A percentile compares a stretch with the other conserved stretches of the same genome.
phyloP scores from a whole-genome alignment of 2,329 filamentous ascomycete genomes.

The Cytospora leucostoma region DNA sequence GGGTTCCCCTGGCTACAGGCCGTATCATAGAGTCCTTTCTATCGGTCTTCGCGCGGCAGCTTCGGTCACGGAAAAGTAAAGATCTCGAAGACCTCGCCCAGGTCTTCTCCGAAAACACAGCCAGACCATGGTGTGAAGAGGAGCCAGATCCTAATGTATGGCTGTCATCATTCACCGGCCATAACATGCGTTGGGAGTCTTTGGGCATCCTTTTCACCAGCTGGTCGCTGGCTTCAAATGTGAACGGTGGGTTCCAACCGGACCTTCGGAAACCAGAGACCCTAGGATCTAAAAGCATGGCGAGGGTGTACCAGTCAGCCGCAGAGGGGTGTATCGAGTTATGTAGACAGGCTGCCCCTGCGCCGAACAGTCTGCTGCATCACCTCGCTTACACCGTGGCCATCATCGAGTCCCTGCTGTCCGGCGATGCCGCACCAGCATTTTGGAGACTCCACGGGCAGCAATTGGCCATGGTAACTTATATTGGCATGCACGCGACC shows the following conservation, averaged over 20 bases:
- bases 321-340: slow-evolving; percentile 33
- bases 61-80: slow-evolving; percentile 32
- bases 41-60: slow-evolving; percentile 35
- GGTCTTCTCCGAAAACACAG: slow-evolving; percentile 42
- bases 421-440: slow-evolving; percentile 43
- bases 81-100: slow-evolving; percentile 41
- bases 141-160: slow-evolving; percentile 40
- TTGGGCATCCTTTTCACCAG: slow-evolving; percentile 42
- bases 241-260: slow-evolving; percentile 1
- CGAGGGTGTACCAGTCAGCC: slow-evolving; percentile 35
- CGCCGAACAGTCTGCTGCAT: slow-evolving; percentile 42
- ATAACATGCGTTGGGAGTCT: slow-evolving; percentile 46
- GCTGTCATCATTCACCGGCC: slow-evolving; percentile 42
- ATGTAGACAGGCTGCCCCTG: slow-evolving; percentile 36
- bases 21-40: slow-evolving; percentile 39
- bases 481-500: slow-evolving; percentile 40
- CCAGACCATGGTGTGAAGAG: slow-evolving; percentile 39
- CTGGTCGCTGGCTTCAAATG: slow-evolving; percentile 26
- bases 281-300: slow-evolving; percentile 21
- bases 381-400: slow-evolving; percentile 39
- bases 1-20: slow-evolving; percentile 36
- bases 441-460: slow-evolving; percentile 43
- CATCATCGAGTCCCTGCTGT: slow-evolving; percentile 41
- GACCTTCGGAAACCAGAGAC: neutral
- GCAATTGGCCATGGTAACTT: slow-evolving; percentile 40